Base-by-base conservation (phyloP, 768 basidiomycete genomes). In the Leccinum disarticulatum region DNA sequence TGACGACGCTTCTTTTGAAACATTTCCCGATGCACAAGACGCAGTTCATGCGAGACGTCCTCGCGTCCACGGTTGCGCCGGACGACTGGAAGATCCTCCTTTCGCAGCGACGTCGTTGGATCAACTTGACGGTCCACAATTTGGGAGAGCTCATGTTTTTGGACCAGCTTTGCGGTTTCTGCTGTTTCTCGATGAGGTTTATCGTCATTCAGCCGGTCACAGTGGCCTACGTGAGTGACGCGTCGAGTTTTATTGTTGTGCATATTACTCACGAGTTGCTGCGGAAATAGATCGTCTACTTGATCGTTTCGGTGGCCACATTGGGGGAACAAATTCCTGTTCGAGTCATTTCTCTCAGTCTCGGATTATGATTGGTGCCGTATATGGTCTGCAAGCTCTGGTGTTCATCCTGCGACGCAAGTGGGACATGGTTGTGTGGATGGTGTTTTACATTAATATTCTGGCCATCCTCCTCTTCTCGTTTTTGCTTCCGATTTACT, bases 401-500 rank as follows among this genome's bases (percentile, higher is more conserved):
- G 91, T 97, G 56, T 98, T 97, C 76, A 77, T 98, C 61, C 79
- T 98, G 71, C 84, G 95, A 52, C 86, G 93, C 63, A 94, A 97
- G 73, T 98, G 95, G 91, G 95, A 98, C 73, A 97, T 98, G 94
- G 87, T 98, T 66, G 94, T 93, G 4, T 96, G 94, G 93, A 93
- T 93, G 90, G 67, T 93, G 31, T 92, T 99, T 77, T 99, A 98
- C 76, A 93, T 98, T 70, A n/a, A n/a, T n/a, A n/a, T n/a, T n/a
- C 73, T 95, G 38, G 95, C 96, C 58, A 91, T 98, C 63, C 95
- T 95, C 4, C 83, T 86, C 47, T 97, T 96, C 78, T 94, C 93
- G 7, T 91, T 97, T 82, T 82, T 92, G 78, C 83, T 98, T 28
- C 95, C 94, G 4, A 78, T 97, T 13, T 95, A 94, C 73, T 95